These are phyloP conservation scores for Coemansia sp. DNA, from an alignment of 192 early-diverging fungal species.

Conservation along the genomic window DNA sequence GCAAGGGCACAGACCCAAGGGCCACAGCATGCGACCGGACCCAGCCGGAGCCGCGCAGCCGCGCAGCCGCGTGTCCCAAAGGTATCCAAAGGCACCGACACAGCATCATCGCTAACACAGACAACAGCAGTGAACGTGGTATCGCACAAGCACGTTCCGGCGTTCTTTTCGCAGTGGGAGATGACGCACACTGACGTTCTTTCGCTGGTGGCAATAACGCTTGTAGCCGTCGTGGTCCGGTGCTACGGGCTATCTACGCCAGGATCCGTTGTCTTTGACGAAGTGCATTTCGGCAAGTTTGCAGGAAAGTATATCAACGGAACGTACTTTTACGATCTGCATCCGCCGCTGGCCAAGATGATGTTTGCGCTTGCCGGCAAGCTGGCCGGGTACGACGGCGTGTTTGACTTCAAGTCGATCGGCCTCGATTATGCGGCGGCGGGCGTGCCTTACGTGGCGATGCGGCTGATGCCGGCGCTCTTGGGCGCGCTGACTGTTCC, in stretches of 20 bases:
- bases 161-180: conserved; percentile 33
- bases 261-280: conserved; percentile 76
- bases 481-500: conserved; percentile 84
- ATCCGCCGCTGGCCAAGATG: conserved; percentile 94
- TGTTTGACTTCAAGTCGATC: conserved; percentile 95
- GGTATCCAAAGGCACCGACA: neutral
- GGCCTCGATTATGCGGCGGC: conserved; percentile 86
- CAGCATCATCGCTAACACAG: neutral
- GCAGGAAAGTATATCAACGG: conserved; percentile 84
- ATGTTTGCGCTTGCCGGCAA: conserved; percentile 78
- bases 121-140: conserved; percentile 11
- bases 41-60: neutral
- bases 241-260: conserved; percentile 40
- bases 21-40: conserved; percentile 28
- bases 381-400: conserved; percentile 86
- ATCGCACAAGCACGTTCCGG: conserved; percentile 4
- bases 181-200: conserved; percentile 20
- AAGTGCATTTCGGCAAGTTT: conserved; percentile 99
- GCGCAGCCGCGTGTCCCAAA: neutral
- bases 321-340: conserved; percentile 92
- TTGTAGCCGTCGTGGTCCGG: conserved; percentile 33
- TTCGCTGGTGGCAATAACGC: conserved; percentile 6
- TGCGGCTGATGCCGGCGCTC: conserved; percentile 79
- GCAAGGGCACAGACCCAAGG: conserved; percentile 26
- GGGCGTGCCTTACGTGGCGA: conserved; percentile 87